Evolutionary conservation across 1,284 basidiomycete genomes (phyloP).

Genomic region (Dichomitus squalens): DNA sequence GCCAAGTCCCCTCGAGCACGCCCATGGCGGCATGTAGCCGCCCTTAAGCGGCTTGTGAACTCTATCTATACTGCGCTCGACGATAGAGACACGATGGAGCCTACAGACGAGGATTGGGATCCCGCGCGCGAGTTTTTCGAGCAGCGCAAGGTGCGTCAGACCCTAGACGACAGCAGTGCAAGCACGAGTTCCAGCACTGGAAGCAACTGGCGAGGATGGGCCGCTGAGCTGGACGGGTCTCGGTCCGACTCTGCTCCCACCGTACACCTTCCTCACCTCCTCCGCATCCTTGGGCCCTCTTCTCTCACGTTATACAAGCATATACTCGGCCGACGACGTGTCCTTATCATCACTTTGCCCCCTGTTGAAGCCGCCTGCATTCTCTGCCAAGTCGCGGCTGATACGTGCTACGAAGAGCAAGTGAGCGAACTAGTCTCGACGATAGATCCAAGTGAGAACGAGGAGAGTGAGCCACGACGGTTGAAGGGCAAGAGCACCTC

Average conservation of each 20-base stretch:
- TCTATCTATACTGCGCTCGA: conserved; percentile 57
- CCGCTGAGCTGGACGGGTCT: conserved; percentile 55
- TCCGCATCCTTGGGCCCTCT: conserved; percentile 76
- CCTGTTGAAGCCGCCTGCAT: conserved; percentile 78
- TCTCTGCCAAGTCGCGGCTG: conserved; percentile 72
- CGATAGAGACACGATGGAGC: conserved; percentile 48
- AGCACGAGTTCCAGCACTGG: conserved; percentile 33
- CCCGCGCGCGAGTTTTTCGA: conserved; percentile 67
- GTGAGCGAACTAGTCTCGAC: conserved; percentile 16
- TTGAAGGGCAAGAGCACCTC: conserved; percentile 50
- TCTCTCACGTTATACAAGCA: conserved; percentile 78
- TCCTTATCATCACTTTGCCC: conserved; percentile 76
- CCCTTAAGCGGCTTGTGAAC: conserved; percentile 60
- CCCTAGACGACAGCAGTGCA: conserved; percentile 45
- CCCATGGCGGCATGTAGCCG: conserved; percentile 69
- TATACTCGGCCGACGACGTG: conserved; percentile 66
- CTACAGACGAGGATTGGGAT: conserved; percentile 62
- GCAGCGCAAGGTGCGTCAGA: conserved; percentile 49
- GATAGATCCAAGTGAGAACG: conserved; percentile 10
- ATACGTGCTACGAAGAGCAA: conserved; percentile 67
- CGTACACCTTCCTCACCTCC: conserved; percentile 64
- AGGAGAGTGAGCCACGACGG: conserved; percentile 26
- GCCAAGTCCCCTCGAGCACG: conserved; percentile 62
- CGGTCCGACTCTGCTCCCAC: conserved; percentile 48
- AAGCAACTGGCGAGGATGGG: conserved; percentile 65